phyloP scores from a whole-genome alignment of 2,329 filamentous ascomycete genomes.

The Penicillium sp. region DNA sequence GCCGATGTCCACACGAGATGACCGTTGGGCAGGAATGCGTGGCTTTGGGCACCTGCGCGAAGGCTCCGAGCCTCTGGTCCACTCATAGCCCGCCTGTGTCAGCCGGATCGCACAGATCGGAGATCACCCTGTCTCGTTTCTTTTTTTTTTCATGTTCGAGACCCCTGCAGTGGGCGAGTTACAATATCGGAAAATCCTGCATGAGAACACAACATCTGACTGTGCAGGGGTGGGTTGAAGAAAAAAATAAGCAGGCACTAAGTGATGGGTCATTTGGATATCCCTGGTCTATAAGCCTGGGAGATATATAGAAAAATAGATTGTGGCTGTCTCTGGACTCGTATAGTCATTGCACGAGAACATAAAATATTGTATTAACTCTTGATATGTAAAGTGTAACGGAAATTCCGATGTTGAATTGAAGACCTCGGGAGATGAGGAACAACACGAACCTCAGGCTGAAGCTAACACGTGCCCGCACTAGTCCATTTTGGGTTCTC shows the following conservation, averaged over 20 bases:
- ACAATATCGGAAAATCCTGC: slow-evolving; percentile 3
- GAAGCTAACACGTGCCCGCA: slow-evolving; percentile 7
- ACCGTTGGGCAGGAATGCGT: slow-evolving; percentile 35
- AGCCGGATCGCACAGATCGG: slow-evolving; percentile 15
- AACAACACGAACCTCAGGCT: slow-evolving; percentile 9
- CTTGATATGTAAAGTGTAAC: background rate
- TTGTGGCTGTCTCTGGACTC: background rate
- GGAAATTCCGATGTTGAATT: background rate
- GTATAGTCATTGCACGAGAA: background rate
- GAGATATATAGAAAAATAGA: background rate
- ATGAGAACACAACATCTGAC: slow-evolving; percentile 3
- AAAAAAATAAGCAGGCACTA: slow-evolving; percentile 1
- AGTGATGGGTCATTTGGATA: background rate
- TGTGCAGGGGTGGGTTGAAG: slow-evolving; percentile 1
- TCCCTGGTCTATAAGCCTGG: background rate
- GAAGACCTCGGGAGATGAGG: background rate
- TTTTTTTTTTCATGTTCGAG: slow-evolving; percentile 9
- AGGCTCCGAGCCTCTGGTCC: slow-evolving; percentile 8
- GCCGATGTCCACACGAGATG: slow-evolving; percentile 8
- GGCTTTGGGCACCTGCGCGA: slow-evolving; percentile 28
- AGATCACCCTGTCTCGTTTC: slow-evolving; percentile 10
- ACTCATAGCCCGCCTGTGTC: slow-evolving; percentile 17
- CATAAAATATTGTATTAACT: background rate
- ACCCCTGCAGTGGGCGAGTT: background rate
- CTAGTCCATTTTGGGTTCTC: slow-evolving; percentile 12